phyloP scores from a whole-genome alignment of 2,329 filamentous ascomycete genomes.

The Calonectria fujianensis region DNA sequence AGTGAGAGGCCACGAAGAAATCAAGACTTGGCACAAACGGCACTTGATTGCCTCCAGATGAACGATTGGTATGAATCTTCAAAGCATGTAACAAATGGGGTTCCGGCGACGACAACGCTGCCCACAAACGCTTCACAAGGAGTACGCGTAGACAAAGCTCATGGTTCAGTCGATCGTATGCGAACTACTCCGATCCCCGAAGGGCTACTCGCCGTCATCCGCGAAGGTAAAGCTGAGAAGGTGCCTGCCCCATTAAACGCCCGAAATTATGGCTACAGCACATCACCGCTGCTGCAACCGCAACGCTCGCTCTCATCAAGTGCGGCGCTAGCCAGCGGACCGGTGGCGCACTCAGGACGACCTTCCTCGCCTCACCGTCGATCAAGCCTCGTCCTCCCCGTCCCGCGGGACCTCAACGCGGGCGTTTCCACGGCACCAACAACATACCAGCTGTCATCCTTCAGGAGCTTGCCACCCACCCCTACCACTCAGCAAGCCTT shows the following conservation, averaged over 20 bases:
- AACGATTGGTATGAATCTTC: neutral
- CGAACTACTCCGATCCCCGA: neutral
- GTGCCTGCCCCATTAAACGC: neutral
- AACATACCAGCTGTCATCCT: neutral
- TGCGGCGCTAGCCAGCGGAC: neutral
- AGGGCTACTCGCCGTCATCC: neutral
- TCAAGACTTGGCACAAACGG: neutral
- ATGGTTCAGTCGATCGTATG: neutral
- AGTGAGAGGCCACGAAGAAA: neutral
- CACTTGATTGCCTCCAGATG: neutral
- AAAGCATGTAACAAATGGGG: neutral
- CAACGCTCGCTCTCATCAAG: conserved; percentile 3
- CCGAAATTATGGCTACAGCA: neutral
- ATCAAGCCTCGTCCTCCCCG: neutral
- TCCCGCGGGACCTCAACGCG: neutral
- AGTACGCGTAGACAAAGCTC: neutral
- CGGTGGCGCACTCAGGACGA: neutral
- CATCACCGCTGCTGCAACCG: neutral
- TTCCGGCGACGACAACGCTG: neutral
- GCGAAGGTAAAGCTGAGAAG: neutral
- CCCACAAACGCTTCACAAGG: neutral
- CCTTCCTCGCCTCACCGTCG: neutral
- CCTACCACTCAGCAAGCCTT: neutral
- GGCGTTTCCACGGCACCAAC: neutral
- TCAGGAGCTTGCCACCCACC: neutral